Percentiles rank a stretch among this genome's conserved stretches.
Conservation (phyloP, 495 filamentous ascomycete species). For the Penicillium silybi region DNA sequence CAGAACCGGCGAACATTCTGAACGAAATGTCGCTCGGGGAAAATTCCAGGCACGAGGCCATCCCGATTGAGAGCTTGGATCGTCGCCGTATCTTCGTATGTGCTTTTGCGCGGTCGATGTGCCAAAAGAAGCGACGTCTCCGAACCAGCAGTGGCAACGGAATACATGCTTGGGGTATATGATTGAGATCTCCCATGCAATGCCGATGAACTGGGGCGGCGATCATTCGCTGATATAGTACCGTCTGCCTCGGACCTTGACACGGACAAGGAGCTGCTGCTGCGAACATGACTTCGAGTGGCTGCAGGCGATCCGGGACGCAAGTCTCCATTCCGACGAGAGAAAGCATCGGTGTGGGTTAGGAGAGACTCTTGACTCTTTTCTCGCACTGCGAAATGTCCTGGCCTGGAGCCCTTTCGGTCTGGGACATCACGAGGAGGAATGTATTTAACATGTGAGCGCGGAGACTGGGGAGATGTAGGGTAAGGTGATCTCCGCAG, state of each 20-base stretch:
- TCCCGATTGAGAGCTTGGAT: constrained; percentile 53
- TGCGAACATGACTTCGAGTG: constrained; percentile 43
- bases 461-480: constrained; percentile 18
- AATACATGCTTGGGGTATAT: constrained; percentile 64
- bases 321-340: constrained; percentile 45
- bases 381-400: constrained; percentile 51
- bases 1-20: constrained; percentile 71
- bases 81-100: constrained; percentile 52
- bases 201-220: constrained; percentile 28
- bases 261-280: constrained; percentile 45
- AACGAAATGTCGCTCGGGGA: constrained; percentile 62
- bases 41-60: constrained; percentile 58
- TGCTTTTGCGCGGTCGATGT: constrained; percentile 47
- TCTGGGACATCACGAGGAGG: constrained; percentile 21
- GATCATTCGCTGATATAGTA: constrained; percentile 27
- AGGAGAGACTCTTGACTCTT: constrained; percentile 53
- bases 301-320: constrained; percentile 47
- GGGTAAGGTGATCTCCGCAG: constrained; percentile 40
- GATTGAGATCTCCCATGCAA: constrained; percentile 31
- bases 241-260: constrained; percentile 47
- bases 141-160: constrained; percentile 60
- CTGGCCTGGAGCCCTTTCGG: constrained; percentile 32
- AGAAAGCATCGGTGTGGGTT: constrained; percentile 58
- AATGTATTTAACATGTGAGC: constrained; percentile 17
- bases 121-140: constrained; percentile 61